Conservation (phyloP, 2,329 filamentous ascomycete species). For the Myriangium duriaei region DNA sequence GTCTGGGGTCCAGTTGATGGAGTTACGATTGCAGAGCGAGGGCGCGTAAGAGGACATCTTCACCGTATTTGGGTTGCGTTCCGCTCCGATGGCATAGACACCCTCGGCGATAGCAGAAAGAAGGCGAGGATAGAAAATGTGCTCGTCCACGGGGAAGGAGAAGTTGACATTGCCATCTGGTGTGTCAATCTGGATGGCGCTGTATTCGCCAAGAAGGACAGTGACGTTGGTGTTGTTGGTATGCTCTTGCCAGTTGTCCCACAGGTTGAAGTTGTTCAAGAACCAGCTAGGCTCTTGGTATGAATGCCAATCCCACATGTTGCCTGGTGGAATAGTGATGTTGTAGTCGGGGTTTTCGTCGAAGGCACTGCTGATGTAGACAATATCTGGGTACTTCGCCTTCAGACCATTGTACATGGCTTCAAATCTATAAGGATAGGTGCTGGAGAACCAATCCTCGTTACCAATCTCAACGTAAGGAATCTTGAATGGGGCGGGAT, state of each 20-base stretch:
- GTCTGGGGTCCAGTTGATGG: conserved; percentile 23
- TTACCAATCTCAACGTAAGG: conserved; percentile 54
- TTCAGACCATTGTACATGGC: conserved; percentile 47
- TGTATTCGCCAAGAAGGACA: conserved; percentile 17
- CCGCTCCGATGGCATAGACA: conserved; percentile 20
- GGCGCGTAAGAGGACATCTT: conserved; percentile 20
- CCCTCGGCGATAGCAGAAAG: conserved; percentile 20
- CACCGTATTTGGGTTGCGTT: conserved; percentile 20
- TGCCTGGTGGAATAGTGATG: conserved; percentile 25
- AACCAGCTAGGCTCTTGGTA: conserved; percentile 30
- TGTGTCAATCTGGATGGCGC: conserved; percentile 20
- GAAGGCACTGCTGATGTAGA: conserved; percentile 29
- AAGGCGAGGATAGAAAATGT: conserved; percentile 19
- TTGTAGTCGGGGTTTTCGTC: conserved; percentile 20
- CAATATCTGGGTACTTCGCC: conserved; percentile 42
- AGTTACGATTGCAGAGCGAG: conserved; percentile 22
- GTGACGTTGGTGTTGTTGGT: conserved; percentile 16
- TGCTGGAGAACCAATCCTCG: conserved; percentile 43
- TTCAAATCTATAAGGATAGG: conserved; percentile 38
- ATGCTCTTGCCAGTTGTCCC: conserved; percentile 26
- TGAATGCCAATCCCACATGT: conserved; percentile 30
- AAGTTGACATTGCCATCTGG: conserved; percentile 18
- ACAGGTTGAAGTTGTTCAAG: conserved; percentile 29
- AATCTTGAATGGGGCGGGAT: conserved; percentile 47
- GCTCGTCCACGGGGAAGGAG: conserved; percentile 14